phyloP scores from a whole-genome alignment of 352 stramenopile genomes.

The Phytophthora quininea region DNA sequence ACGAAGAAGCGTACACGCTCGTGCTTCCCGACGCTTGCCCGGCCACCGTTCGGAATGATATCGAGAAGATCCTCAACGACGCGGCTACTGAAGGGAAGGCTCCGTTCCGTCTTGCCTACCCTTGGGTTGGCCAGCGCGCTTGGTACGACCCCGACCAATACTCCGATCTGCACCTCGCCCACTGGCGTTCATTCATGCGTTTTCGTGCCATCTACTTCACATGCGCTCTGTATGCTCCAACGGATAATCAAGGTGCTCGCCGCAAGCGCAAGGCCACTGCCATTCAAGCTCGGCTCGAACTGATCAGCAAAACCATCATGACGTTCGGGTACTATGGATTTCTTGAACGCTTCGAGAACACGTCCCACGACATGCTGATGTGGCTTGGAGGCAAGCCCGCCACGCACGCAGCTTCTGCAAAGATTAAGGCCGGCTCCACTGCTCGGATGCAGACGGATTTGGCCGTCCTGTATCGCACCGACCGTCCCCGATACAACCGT shows the following conservation, averaged over 20 bases:
- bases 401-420: not conserved
- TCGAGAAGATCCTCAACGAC: not conserved
- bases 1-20: too few relatives aligned
- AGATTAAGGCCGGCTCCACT: too few relatives aligned
- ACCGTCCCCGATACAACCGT: not conserved
- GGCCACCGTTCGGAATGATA: not conserved
- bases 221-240: not conserved
- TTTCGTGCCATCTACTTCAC: not conserved
- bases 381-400: not conserved
- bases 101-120: conserved; percentile 1
- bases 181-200: conserved; percentile 5
- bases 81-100: not conserved
- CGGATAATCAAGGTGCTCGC: not conserved
- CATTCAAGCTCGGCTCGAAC: not conserved
- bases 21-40: not conserved
- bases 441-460: not conserved
- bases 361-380: not conserved
- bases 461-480: not conserved
- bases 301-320: not conserved
- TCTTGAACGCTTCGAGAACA: not conserved
- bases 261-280: not conserved
- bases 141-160: conserved; percentile 4
- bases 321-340: conserved; percentile 8
- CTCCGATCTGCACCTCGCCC: not conserved
- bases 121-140: not conserved